Percentiles rank a stretch among this genome's conserved stretches.
Conservation (phyloP, 768 basidiomycete species). For the Lactarius sanguifluus region DNA sequence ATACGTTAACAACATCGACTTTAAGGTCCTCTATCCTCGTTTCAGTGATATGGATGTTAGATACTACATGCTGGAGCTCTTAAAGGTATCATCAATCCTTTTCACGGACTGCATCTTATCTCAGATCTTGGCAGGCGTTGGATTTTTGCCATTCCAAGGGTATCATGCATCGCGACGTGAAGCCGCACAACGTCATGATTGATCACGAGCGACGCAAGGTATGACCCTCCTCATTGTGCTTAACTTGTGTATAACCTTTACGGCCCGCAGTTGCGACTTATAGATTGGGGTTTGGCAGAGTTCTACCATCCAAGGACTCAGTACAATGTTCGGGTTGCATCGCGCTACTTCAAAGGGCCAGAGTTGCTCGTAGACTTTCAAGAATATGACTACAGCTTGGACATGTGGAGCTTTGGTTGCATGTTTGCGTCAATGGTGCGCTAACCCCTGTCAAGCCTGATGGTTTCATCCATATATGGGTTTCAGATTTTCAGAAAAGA, state of each 20-base stretch:
- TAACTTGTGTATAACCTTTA: not conserved
- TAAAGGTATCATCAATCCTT: constrained; percentile 62
- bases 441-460: not conserved
- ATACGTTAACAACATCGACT: constrained; percentile 98
- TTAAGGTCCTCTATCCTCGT: constrained; percentile 93
- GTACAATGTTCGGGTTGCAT: constrained; percentile 97
- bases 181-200: constrained; percentile 99
- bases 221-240: constrained; percentile 29
- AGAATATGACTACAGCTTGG: constrained; percentile 95
- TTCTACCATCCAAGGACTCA: constrained; percentile 98
- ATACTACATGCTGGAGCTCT: constrained; percentile 94
- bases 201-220: constrained; percentile 97
- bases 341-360: constrained; percentile 97
- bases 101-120: constrained; percentile 4
- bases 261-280: constrained; percentile 75
- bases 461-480: constrained; percentile 13
- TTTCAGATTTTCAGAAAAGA: constrained; percentile 96
- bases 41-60: constrained; percentile 96
- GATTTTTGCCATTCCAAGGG: constrained; percentile 99
- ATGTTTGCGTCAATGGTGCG: constrained; percentile 98
- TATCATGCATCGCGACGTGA: constrained; percentile 98
- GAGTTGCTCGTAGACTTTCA: constrained; percentile 97
- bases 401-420: constrained; percentile 99
- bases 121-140: constrained; percentile 58
- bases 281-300: constrained; percentile 98